A percentile compares a stretch with the other conserved stretches of the same genome.
Conservation (phyloP, 352 stramenopile species). For the Aphanomyces stellatus region DNA sequence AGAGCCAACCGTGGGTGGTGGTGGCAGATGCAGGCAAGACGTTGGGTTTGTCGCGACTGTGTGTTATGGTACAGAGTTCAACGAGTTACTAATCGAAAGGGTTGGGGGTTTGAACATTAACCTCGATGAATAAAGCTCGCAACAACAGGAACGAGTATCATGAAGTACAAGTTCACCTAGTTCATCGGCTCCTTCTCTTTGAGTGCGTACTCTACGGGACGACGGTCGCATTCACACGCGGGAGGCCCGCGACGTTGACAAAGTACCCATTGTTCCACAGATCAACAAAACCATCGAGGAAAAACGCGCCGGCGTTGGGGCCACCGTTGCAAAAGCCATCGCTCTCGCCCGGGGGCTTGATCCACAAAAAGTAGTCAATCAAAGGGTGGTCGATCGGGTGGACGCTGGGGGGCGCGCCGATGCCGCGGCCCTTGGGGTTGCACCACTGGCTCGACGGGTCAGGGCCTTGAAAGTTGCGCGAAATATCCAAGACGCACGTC, state of each 20-base stretch:
- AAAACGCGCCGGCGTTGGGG: slow-evolving; percentile 39
- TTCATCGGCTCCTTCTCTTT: too few species aligned
- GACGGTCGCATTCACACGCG: not conserved
- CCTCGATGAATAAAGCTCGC: too few species aligned
- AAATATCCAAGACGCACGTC: slow-evolving; percentile 38
- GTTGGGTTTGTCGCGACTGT: too few species aligned
- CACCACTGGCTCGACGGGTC: slow-evolving; percentile 30
- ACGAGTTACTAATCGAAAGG: too few species aligned
- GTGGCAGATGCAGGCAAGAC: too few species aligned
- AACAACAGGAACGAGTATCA: too few species aligned
- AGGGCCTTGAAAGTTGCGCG: slow-evolving; percentile 26
- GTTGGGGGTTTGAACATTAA: too few species aligned
- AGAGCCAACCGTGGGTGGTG: too few species aligned
- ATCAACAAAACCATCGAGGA: slow-evolving; percentile 36
- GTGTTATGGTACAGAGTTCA: too few species aligned
- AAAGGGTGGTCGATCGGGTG: slow-evolving; percentile 25
- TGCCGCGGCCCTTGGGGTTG: slow-evolving; percentile 32
- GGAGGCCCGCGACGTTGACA: slow-evolving; percentile 19
- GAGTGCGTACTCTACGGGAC: not conserved
- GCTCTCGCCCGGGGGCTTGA: slow-evolving; percentile 40
- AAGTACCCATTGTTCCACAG: slow-evolving; percentile 47
- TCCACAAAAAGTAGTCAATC: slow-evolving; percentile 34
- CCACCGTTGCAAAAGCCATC: slow-evolving; percentile 40
- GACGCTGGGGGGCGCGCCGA: slow-evolving; percentile 29
- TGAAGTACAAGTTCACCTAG: too few species aligned